phyloP scores from a whole-genome alignment of 139 green algal genomes.

The Bryopsis sp. region DNA sequence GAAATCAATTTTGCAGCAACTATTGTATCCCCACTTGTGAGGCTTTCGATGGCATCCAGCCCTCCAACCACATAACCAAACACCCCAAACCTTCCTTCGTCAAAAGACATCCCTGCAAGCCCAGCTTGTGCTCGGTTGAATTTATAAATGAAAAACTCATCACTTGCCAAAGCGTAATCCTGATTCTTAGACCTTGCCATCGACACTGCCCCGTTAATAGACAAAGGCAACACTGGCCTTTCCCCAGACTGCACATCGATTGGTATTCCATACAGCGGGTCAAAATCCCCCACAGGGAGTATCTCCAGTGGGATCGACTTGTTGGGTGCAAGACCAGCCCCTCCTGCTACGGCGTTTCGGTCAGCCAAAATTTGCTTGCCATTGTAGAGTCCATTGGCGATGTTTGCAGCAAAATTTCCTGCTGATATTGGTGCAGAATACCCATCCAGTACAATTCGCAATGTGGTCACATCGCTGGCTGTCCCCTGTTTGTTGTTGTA shows the following conservation, averaged over 20 bases:
- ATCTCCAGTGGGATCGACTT: conserved; percentile 69
- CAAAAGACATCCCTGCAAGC: conserved; percentile 71
- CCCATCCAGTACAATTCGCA: conserved; percentile 54
- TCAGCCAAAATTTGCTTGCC: conserved; percentile 22
- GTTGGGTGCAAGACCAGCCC: conserved; percentile 17
- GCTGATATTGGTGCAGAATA: conserved; percentile 72
- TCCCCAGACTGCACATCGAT: conserved; percentile 72
- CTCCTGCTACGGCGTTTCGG: conserved; percentile 21
- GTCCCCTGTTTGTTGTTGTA: too few relatives aligned
- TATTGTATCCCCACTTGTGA: conserved; percentile 53
- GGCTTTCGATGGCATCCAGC: conserved; percentile 31
- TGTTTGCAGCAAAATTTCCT: conserved; percentile 68
- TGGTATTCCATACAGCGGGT: conserved; percentile 61
- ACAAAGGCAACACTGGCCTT: conserved; percentile 70
- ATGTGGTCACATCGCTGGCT: background rate
- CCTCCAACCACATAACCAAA: conserved; percentile 71
- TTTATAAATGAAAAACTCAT: conserved; percentile 76
- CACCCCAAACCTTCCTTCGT: conserved; percentile 79
- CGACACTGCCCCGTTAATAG: conserved; percentile 59
- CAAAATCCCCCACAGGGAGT: conserved; percentile 63
- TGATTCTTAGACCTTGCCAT: conserved; percentile 42
- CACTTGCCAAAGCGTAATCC: conserved; percentile 35
- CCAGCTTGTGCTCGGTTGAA: conserved; percentile 55
- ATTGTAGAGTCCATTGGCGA: conserved; percentile 22
- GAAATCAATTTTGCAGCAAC: conserved; percentile 34